Conservation (phyloP, 2,329 filamentous ascomycete genomes). For the Cercospora janseana region DNA sequence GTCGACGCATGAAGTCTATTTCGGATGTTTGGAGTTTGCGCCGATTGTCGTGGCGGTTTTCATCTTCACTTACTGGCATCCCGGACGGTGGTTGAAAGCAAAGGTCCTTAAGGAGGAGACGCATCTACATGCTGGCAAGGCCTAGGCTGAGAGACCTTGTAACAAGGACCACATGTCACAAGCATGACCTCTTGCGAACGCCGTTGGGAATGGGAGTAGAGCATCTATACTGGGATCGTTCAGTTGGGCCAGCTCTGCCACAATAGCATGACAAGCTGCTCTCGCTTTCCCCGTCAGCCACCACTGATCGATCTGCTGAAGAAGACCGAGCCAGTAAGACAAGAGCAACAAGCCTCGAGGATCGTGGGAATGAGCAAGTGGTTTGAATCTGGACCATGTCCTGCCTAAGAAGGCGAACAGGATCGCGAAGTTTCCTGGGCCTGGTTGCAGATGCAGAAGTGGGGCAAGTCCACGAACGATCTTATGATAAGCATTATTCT, state of each 20-base stretch:
- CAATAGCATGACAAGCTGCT: slow-evolving; percentile 21
- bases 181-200: neutral
- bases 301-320: slow-evolving; percentile 26
- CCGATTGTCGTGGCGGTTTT: slow-evolving; percentile 53
- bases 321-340: slow-evolving; percentile 25
- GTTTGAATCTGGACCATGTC: slow-evolving; percentile 15
- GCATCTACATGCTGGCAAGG: slow-evolving; percentile 4
- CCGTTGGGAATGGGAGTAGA: neutral
- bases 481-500: slow-evolving; percentile 22
- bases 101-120: neutral
- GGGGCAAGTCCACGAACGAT: slow-evolving; percentile 25
- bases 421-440: slow-evolving; percentile 13
- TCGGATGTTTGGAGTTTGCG: slow-evolving; percentile 55
- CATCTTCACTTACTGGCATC: slow-evolving; percentile 49
- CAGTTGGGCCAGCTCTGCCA: slow-evolving; percentile 15
- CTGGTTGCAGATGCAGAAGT: slow-evolving; percentile 15
- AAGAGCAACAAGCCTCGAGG: slow-evolving; percentile 21
- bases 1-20: slow-evolving; percentile 53
- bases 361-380: slow-evolving; percentile 22
- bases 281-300: slow-evolving; percentile 24
- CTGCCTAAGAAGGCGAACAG: slow-evolving; percentile 26
- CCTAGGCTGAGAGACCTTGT: neutral
- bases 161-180: neutral
- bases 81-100: slow-evolving; percentile 39
- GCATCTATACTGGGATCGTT: neutral